Conservation (phyloP, 345 rosid species). For the Sisymbrium irio region DNA sequence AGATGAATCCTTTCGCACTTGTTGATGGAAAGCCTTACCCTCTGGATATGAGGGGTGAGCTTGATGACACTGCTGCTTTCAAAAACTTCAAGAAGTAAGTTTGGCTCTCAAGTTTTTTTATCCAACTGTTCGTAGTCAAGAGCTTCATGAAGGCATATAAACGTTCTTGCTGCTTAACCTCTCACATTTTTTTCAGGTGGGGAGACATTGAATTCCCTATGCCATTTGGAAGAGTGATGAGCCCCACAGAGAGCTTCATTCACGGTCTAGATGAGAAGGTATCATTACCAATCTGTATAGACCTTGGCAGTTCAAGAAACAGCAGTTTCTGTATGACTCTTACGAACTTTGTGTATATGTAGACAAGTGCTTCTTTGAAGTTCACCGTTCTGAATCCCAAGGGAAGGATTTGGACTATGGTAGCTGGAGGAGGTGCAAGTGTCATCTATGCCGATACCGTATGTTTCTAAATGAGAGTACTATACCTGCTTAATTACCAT, state of each 20-base stretch:
- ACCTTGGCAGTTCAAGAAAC: background rate
- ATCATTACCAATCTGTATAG: background rate
- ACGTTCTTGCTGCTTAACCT: background rate
- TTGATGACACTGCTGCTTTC: conserved; percentile 95
- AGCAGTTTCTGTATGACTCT: background rate
- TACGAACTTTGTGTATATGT: conserved; percentile 20
- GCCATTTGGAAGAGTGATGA: conserved; percentile 98
- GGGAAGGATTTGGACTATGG: conserved; percentile 97
- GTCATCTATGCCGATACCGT: conserved; percentile 96
- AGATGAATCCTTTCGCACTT: conserved; percentile 96
- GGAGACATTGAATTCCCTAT: conserved; percentile 84
- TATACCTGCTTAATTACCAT: background rate
- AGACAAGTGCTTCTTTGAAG: conserved; percentile 98
- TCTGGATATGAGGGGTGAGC: conserved; percentile 97
- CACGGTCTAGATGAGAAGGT: conserved; percentile 99
- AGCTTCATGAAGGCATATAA: background rate
- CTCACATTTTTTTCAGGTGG: conserved; percentile 59
- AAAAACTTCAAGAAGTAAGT: conserved; percentile 93
- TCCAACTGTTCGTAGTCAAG: background rate
- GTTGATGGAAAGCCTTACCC: conserved; percentile 96
- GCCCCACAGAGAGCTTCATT: conserved; percentile 76
- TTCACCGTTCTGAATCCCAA: conserved; percentile 92
- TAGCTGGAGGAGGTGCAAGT: conserved; percentile 99
- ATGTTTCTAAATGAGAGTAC: conserved; percentile 26
- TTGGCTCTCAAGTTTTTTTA: background rate